Base-by-base conservation (phyloP, 2,329 filamentous ascomycete genomes). In the Metarhizium sp. region DNA sequence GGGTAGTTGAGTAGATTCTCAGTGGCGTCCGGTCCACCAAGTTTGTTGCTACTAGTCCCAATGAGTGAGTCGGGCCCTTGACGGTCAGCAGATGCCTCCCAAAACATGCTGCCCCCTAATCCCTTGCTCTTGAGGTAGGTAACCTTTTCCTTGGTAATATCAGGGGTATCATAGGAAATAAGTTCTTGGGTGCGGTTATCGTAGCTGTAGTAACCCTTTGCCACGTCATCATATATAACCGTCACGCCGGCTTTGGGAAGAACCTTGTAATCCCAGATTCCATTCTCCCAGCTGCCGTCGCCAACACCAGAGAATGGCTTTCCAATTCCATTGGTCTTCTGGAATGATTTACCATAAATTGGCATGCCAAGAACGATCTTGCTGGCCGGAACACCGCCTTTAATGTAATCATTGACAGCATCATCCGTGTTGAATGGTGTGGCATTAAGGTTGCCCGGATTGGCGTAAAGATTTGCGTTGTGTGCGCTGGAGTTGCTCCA, bases 341-440 rank as follows among this genome's bases (percentile, higher is more conserved):
- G 32, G 58, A 68, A 66, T 36, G 64, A 59, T 43, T 67, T 61
- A 30, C 67, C 63, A 52, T 66, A 65, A 7, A 95, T 74, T 0
- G 90, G 89, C 78, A 94, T 86, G 2, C 90, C 89, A 4, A 94
- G 74, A 2, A 89, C 79, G 55, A 95, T 80, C 68, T 92, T 92
- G 53, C 69, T 66, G 0, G 81, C 64, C 0, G 81, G 73, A 0
- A 94, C 80, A 6, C 84, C 85, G 4, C 79, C 78, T 1, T 73
- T 67, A 36, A 84, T 70, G 70, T 95, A 95, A 54, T 78, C 82
- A 4, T 75, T 67, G 47, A 95, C 71, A 3, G 88, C 87, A 18
- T 74, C 70, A 36, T 86, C 75, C 2, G 85, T 86, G 65, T 79
- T 86, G 74, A 85, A 92, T 0, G 86, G 86, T 0, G 89, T 92